These are phyloP conservation scores for Ganoderma lingzhi DNA, from an alignment of 1,284 basidiomycete species.

Conservation along the genomic window DNA sequence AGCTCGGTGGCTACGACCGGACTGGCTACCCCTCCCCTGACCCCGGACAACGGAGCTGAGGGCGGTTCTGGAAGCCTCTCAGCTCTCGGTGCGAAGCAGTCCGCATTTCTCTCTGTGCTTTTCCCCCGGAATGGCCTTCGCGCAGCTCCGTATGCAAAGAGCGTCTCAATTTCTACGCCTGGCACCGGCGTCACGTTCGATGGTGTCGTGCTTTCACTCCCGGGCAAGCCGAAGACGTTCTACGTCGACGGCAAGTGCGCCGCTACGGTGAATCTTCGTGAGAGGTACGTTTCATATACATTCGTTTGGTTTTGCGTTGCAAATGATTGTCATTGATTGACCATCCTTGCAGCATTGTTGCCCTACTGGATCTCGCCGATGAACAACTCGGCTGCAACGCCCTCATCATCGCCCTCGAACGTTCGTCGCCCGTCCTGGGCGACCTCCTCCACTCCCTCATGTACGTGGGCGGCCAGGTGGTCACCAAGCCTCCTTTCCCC, in stretches of 20 bases:
- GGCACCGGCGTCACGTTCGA: constrained; percentile 74
- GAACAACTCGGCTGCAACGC: constrained; percentile 78
- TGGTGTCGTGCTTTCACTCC: constrained; percentile 79
- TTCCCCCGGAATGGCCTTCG: constrained; percentile 75
- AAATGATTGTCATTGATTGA: background rate
- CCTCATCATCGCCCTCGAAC: constrained; percentile 79
- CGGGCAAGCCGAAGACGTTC: constrained; percentile 72
- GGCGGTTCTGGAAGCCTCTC: constrained; percentile 39
- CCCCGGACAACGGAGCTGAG: constrained; percentile 55
- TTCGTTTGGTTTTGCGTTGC: background rate
- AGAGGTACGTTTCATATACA: constrained; percentile 61
- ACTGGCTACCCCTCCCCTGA: constrained; percentile 69
- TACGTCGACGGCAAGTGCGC: constrained; percentile 86
- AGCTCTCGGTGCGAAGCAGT: constrained; percentile 48
- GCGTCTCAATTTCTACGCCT: constrained; percentile 74
- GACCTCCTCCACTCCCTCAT: constrained; percentile 80
- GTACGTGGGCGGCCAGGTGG: constrained; percentile 83
- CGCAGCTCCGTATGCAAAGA: constrained; percentile 73
- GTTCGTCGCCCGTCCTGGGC: constrained; percentile 62
- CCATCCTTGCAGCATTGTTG: constrained; percentile 70
- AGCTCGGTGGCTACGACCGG: constrained; percentile 22
- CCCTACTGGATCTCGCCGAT: constrained; percentile 82
- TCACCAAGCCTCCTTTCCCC: constrained; percentile 78
- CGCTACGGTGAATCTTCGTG: constrained; percentile 75
- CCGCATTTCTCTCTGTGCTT: constrained; percentile 76